Conservation (phyloP, 805 yeast genomes). For the Candida caryicola region DNA sequence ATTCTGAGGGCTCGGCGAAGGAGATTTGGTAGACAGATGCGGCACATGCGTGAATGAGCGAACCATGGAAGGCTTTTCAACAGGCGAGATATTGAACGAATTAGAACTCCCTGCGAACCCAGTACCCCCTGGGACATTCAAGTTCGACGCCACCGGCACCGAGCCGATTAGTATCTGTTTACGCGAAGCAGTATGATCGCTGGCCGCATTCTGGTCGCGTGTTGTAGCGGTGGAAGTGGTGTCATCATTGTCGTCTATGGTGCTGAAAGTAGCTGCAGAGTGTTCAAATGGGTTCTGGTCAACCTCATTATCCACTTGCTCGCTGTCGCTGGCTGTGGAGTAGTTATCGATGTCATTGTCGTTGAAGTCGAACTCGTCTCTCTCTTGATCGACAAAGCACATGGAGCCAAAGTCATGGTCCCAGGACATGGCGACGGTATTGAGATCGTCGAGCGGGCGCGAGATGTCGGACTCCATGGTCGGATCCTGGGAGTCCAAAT, state of each 20-base stretch:
- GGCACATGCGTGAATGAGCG: conserved; percentile 19
- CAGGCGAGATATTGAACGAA: conserved; percentile 14
- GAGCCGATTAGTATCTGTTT: conserved; percentile 12
- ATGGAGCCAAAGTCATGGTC: conserved; percentile 45
- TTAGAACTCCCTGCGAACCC: conserved; percentile 4
- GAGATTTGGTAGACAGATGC: conserved; percentile 15
- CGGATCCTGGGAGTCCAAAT: conserved; percentile 21
- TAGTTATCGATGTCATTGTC: conserved; percentile 10
- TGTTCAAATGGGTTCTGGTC: conserved; percentile 4
- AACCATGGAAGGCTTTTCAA: conserved; percentile 20
- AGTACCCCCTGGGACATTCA: conserved; percentile 2
- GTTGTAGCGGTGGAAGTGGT: no score
- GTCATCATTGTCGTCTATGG: conserved; percentile 2
- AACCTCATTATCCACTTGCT: conserved; percentile 10
- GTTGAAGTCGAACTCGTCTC: conserved; percentile 35
- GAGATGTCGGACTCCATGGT: conserved; percentile 21
- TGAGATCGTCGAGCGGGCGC: conserved; percentile 48
- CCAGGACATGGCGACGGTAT: conserved; percentile 58
- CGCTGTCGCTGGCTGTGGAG: conserved; percentile 10
- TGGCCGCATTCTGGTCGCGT: conserved; percentile 5
- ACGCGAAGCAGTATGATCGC: background rate
- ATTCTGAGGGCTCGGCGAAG: conserved; percentile 22
- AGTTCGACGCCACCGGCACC: conserved; percentile 15
- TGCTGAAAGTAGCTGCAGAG: conserved; percentile 1
- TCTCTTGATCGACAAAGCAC: conserved; percentile 50